Percentiles rank a stretch among this genome's conserved stretches.
Conservation (phyloP, 2,329 filamentous ascomycete species). For the Coniochaeta sp. region DNA sequence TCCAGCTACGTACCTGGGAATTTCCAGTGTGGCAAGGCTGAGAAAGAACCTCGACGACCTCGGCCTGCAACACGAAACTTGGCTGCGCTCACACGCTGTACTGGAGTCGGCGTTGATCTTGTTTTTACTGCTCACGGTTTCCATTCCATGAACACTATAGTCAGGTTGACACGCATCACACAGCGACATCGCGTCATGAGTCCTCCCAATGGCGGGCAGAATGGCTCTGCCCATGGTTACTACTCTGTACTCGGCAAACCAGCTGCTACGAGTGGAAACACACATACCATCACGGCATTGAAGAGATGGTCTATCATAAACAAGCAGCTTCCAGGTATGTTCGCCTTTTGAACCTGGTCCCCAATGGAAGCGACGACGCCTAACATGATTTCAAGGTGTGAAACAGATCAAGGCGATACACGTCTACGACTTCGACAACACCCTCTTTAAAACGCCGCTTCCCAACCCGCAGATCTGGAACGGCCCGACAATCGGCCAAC, state of each 20-base stretch:
- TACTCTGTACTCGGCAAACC: conserved; percentile 2
- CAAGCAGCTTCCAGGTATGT: conserved; percentile 59
- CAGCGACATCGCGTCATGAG: conserved; percentile 13
- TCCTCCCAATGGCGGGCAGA: conserved; percentile 11
- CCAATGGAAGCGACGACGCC: not conserved
- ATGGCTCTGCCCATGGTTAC: conserved; percentile 12
- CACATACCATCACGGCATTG: conserved; percentile 61
- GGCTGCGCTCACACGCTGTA: not conserved
- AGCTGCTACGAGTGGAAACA: conserved; percentile 2
- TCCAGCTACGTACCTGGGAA: not conserved
- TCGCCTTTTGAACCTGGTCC: too few relatives aligned
- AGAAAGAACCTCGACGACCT: not conserved
- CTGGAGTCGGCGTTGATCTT: not conserved
- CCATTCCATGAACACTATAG: conserved; percentile 11
- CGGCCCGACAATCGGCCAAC: conserved; percentile 63
- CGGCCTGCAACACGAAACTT: not conserved
- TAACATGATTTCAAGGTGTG: conserved; percentile 32
- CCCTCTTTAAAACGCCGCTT: conserved; percentile 82
- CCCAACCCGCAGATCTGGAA: conserved; percentile 89
- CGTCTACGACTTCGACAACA: conserved; percentile 98
- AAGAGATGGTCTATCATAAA: conserved; percentile 78
- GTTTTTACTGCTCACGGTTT: not conserved
- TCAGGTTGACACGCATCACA: conserved; percentile 8
- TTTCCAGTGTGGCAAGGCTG: not conserved
- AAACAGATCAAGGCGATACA: conserved; percentile 73